Conservation (phyloP, 75 land plant genomes). For the Larix kaempferi region DNA sequence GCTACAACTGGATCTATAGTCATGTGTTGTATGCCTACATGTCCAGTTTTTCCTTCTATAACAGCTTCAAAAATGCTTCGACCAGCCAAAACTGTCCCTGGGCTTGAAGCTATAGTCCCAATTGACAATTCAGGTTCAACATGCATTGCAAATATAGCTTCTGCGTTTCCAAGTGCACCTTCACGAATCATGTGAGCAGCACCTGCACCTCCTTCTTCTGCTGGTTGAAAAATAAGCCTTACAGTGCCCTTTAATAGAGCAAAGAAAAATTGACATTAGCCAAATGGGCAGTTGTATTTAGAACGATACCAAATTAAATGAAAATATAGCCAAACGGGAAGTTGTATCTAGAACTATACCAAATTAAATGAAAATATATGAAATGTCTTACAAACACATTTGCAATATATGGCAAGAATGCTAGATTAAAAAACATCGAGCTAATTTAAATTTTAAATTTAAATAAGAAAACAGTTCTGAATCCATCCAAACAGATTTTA, state of each 20-base stretch:
- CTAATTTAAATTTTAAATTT: too few species aligned
- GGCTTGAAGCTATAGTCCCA: constrained; percentile 40
- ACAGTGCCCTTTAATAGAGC: constrained; percentile 61
- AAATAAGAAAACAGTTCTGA: too few species aligned
- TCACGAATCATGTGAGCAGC: constrained; percentile 77
- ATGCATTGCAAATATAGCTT: constrained; percentile 84
- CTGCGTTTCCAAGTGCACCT: constrained; percentile 77
- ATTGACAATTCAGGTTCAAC: constrained; percentile 26
- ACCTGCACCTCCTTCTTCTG: constrained; percentile 81
- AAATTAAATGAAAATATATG: too few species aligned
- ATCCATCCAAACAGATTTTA: too few species aligned
- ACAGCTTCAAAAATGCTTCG: constrained; percentile 43
- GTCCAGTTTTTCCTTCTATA: constrained; percentile 71
- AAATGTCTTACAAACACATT: too few species aligned
- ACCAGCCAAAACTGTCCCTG: constrained; percentile 66
- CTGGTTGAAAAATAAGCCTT: constrained; percentile 80
- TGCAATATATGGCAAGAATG: too few species aligned
- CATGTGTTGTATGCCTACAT: constrained; percentile 68
- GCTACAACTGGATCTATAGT: constrained; percentile 68
- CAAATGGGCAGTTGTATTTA: too few species aligned
- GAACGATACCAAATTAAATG: too few species aligned
- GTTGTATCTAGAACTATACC: too few species aligned
- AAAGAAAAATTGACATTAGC: too few species aligned
- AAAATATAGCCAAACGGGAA: too few species aligned
- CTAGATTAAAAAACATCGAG: too few species aligned